Evolutionary conservation across 768 basidiomycete genomes (phyloP).

Genomic region (Amanita polypyramis): DNA sequence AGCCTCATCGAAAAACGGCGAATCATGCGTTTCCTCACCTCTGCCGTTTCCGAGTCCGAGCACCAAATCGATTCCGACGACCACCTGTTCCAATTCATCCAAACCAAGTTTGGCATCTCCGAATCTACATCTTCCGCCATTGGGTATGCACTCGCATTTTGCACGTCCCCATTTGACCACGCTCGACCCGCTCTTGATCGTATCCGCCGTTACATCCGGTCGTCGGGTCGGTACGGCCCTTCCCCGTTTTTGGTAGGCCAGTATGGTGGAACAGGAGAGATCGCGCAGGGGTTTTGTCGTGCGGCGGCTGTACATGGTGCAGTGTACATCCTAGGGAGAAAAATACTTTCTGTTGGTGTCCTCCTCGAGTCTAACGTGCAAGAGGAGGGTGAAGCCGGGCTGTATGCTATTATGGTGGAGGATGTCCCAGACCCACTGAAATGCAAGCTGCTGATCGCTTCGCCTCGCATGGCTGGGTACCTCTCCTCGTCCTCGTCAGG

Average conservation of each 20-base stretch:
- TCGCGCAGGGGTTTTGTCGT: conserved; percentile 86
- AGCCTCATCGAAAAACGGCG: conserved; percentile 77
- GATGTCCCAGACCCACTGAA: conserved; percentile 51
- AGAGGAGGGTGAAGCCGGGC: conserved; percentile 8
- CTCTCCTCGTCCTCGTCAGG: conserved; percentile 13
- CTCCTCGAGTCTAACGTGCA: conserved; percentile 9
- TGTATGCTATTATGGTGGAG: conserved; percentile 40
- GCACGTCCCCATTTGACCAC: conserved; percentile 44
- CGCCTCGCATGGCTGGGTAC: conserved; percentile 23
- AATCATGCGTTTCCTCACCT: conserved; percentile 86
- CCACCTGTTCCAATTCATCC: conserved; percentile 45
- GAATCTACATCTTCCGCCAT: conserved; percentile 49
- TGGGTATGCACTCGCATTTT: conserved; percentile 72
- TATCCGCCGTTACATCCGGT: conserved; percentile 62
- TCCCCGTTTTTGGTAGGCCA: conserved; percentile 87
- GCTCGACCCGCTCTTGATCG: conserved; percentile 47
- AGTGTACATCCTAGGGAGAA: conserved; percentile 61
- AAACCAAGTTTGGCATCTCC: conserved; percentile 46
- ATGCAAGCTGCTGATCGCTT: conserved; percentile 46
- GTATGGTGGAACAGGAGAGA: conserved; percentile 88
- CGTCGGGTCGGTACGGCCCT: conserved; percentile 74
- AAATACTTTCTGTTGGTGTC: conserved; percentile 20
- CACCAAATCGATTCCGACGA: conserved; percentile 48
- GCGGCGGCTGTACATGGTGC: conserved; percentile 74
- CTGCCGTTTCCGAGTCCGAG: conserved; percentile 67